Percentiles rank a stretch among this genome's conserved stretches.
Conservation (phyloP, 1,284 basidiomycete species). For the Coniferiporia weirii region DNA sequence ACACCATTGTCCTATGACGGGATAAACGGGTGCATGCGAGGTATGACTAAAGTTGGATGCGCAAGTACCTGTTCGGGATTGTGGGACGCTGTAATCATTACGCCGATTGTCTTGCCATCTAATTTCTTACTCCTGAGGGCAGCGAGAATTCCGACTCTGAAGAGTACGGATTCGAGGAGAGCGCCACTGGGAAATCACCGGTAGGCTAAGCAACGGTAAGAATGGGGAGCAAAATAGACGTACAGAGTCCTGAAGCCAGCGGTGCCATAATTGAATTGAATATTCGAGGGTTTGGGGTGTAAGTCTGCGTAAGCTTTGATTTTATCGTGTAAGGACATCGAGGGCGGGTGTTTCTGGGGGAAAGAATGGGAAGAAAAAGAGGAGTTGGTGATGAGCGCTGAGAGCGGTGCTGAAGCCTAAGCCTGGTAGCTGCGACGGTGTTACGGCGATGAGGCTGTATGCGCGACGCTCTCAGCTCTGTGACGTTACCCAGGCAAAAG, state of each 20-base stretch:
- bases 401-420: no score
- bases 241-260: slow-evolving; percentile 93
- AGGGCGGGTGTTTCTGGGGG: no score
- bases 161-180: slow-evolving; percentile 87
- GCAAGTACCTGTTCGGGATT: slow-evolving; percentile 85
- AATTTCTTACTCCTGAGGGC: slow-evolving; percentile 86
- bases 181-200: slow-evolving; percentile 50
- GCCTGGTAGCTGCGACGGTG: no score
- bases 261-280: slow-evolving; percentile 86
- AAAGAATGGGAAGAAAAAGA: no score
- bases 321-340: slow-evolving; percentile 24
- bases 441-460: no score
- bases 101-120: slow-evolving; percentile 87
- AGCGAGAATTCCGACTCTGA: slow-evolving; percentile 89
- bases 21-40: slow-evolving; percentile 9
- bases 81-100: slow-evolving; percentile 99
- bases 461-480: no score
- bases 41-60: slow-evolving; percentile 4
- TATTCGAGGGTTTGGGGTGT: slow-evolving; percentile 58
- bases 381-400: no score
- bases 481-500: neutral
- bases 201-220: slow-evolving; percentile 9
- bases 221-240: slow-evolving; percentile 30
- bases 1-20: slow-evolving; percentile 88
- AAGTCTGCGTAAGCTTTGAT: slow-evolving; percentile 47